Conservation (phyloP, 2,329 filamentous ascomycete species). For the Clonostachys chloroleuca region DNA sequence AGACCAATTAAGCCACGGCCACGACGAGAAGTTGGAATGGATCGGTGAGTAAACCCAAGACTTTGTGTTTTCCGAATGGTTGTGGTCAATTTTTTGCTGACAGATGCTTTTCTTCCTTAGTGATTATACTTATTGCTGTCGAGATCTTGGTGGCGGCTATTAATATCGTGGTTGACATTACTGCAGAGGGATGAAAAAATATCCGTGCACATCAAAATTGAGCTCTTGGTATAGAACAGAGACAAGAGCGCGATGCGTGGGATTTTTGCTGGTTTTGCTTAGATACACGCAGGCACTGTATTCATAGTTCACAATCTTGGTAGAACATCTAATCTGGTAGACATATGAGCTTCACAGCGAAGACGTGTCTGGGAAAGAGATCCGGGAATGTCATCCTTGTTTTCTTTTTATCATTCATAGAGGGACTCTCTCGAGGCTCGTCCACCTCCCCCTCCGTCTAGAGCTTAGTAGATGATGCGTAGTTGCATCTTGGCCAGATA, state of each 20-base stretch:
- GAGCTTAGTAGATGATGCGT: too few species aligned
- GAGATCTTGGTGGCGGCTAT: slow-evolving; percentile 91
- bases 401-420: too few species aligned
- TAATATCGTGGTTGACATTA: slow-evolving; percentile 93
- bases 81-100: not conserved
- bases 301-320: not conserved
- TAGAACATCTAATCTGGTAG: not conserved
- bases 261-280: not conserved
- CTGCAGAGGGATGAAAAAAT: slow-evolving; percentile 38
- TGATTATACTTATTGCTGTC: slow-evolving; percentile 92
- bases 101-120: slow-evolving; percentile 32
- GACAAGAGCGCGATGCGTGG: too few species aligned
- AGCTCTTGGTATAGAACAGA: too few species aligned
- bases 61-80: not conserved
- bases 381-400: too few species aligned
- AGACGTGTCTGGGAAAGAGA: too few species aligned
- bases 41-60: slow-evolving; percentile 59
- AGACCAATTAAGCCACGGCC: slow-evolving; percentile 87
- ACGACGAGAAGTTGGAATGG: slow-evolving; percentile 86
- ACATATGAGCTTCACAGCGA: too few species aligned
- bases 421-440: too few species aligned
- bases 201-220: too few species aligned
- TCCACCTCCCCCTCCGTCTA: too few species aligned
- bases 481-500: too few species aligned
- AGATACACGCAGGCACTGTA: not conserved